Base-by-base conservation (phyloP, 108 stramenopile species). In the Pseudonitzschia delicatissima region DNA sequence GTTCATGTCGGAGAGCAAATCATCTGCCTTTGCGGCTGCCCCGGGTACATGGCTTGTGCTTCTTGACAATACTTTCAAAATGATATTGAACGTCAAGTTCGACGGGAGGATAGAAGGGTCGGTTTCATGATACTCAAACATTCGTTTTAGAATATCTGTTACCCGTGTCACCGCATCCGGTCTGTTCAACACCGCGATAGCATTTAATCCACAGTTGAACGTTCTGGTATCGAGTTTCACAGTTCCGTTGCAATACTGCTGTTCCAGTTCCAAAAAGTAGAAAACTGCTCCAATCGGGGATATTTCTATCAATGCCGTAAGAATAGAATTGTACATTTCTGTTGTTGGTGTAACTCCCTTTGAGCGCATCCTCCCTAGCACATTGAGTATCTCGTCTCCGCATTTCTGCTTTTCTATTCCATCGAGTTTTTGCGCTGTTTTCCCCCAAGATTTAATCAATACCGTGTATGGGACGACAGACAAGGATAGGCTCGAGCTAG, bases 11-110 rank as follows among this genome's bases (percentile, higher is more conserved):
- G 25, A 21, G 55, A 76, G 25, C 21, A 76, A 42, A 7, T 64
- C 29, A 32, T 76, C 68, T 52, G 74, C 67, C 21, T 11, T 57
- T 15, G 39, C 53, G 18, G 68, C 74, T 1, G 74, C 62, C 57
- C 64, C 62, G 4, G 45, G 36, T 15, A 37, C 3, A n/a, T 59
- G 60, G 45, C 74, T 76, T 55, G 29, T 34, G 17, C 53, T 55
- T 58, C 74, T n/a, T 18, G 74, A 76, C 44, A 76, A 37, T 5
- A 65, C 62, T 45, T 76, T 76, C 17, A 76, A 42, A 11, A 69
- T 51, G 21, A 76, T 48, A 29, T 68, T 76, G 45, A 49, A 76
- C 11, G 74, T 76, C 5, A 62, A 67, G 20, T 57, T 34, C 21
- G 55, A 40, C 18, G 74, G 74, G 11, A 48, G 39, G 20, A 76